These are phyloP conservation scores for Dioscorea zingiberensis DNA, from an alignment of 106 monocot species.

Conservation along the genomic window DNA sequence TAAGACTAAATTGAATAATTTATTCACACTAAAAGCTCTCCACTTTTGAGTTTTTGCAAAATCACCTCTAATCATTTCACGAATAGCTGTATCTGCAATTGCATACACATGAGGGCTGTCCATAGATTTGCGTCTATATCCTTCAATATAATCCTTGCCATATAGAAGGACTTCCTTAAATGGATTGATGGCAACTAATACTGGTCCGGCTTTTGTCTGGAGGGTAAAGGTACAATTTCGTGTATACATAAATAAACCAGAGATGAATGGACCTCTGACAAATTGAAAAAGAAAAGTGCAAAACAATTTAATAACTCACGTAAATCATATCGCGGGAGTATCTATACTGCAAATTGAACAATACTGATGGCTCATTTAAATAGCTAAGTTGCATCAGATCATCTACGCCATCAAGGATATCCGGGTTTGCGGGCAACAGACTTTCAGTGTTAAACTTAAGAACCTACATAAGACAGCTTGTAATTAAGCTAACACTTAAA, in stretches of 20 bases:
- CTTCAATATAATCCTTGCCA: conserved; percentile 78
- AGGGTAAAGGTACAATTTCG: conserved; percentile 5
- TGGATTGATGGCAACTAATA: conserved; percentile 92
- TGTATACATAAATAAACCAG: background rate
- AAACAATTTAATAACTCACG: conserved; percentile 45
- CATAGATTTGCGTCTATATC: conserved; percentile 59
- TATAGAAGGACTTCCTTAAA: conserved; percentile 79
- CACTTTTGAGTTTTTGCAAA: too few relatives aligned
- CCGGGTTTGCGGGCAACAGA: conserved; percentile 83
- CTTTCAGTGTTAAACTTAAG: conserved; percentile 53
- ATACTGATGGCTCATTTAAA: conserved; percentile 89
- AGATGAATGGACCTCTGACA: background rate
- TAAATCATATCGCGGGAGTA: conserved; percentile 83
- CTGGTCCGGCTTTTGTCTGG: conserved; percentile 97
- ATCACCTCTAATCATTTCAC: conserved; percentile 96
- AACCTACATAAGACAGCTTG: conserved; percentile 34
- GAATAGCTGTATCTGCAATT: conserved; percentile 89
- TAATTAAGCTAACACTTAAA: background rate
- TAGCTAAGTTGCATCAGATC: conserved; percentile 99
- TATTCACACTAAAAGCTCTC: background rate
- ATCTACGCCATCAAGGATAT: conserved; percentile 91
- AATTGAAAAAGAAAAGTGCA: background rate
- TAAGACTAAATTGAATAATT: conserved; percentile 11
- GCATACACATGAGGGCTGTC: conserved; percentile 95
- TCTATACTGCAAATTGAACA: conserved; percentile 87